Evolutionary conservation across 805 yeast genomes (phyloP), one percentile per base, ranked within the genome.

Genomic region (Komagataella kurtzmanii): DNA sequence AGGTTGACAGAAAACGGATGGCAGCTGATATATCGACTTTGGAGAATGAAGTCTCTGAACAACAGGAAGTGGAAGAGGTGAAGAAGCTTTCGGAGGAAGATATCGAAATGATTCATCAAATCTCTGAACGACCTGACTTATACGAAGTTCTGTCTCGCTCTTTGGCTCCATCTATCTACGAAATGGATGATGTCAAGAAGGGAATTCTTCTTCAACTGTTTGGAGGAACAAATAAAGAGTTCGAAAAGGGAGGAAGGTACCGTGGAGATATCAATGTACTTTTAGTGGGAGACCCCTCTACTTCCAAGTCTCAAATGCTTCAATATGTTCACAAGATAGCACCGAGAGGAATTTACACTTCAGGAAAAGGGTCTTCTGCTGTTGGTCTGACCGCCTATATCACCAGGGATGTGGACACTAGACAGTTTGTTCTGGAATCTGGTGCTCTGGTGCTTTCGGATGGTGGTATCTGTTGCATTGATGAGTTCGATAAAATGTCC

Each of bases 311-410:
- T 2, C 99, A 93, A 67, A 69, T 93, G 48, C 73, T 93, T 57
- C 95, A 89, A 62, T 93, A 93, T 59, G 97, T 93, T 46, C 99
- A 93, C 69, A 88, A 90, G 61, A 93, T 93, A 58, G 95, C 99
- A 1, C 99, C 99, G 47, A 77, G 99, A 64, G 99, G 99, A 58
- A 88, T 93, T 45, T 93, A 90, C 67, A 93, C 99, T 3, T 90
- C 97, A 0, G 99, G 99, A 67, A 93, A 93, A 62, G 99, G 99
- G 50, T 89, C 97, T 1, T 93, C 99, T 36, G 99, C 99, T 0
- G 99, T 93, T 49, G 99, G 99, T 74, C 74, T 93, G 61, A 93
- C 99, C 0, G 99, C 99, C 0, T 93, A 93, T 65, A 84, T 93
- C 52, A 90, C 99, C 7, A 76, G 97, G 61, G 99, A 93, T 65